Conservation (phyloP, 495 filamentous ascomycete genomes). For the Penicillium simplicissimum region DNA sequence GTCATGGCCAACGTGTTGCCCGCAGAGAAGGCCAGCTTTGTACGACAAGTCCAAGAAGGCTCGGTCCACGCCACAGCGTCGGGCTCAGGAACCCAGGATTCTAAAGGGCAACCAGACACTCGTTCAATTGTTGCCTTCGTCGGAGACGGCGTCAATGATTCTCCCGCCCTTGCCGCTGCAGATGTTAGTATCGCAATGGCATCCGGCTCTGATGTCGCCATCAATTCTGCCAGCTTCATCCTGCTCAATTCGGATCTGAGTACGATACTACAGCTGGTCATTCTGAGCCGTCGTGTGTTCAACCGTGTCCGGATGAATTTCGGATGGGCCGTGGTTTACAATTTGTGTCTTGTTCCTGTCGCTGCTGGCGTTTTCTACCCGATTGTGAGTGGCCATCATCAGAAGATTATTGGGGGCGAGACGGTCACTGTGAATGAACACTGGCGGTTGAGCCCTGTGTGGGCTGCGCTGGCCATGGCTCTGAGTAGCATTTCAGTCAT, state of each 20-base stretch:
- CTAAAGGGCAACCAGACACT: slow-evolving; percentile 12
- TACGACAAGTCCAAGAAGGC: slow-evolving; percentile 69
- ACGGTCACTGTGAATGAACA: slow-evolving; percentile 35
- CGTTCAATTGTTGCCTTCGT: slow-evolving; percentile 60
- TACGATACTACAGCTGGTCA: slow-evolving; percentile 69
- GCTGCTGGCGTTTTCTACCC: slow-evolving; percentile 83
- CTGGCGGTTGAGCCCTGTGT: slow-evolving; percentile 71
- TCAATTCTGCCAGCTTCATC: slow-evolving; percentile 80
- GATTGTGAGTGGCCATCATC: slow-evolving; percentile 51
- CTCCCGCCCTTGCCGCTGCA: slow-evolving; percentile 75
- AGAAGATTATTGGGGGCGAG: slow-evolving; percentile 34
- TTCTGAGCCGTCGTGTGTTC: slow-evolving; percentile 72
- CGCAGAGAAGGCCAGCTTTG: slow-evolving; percentile 81
- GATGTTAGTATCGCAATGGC: slow-evolving; percentile 85
- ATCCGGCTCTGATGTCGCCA: slow-evolving; percentile 81
- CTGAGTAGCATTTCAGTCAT: slow-evolving; percentile 81
- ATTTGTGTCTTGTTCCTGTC: slow-evolving; percentile 74
- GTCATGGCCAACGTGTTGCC: slow-evolving; percentile 89
- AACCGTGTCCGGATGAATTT: slow-evolving; percentile 83
- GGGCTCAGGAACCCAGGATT: not conserved
- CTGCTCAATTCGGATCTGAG: slow-evolving; percentile 73
- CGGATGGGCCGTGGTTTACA: slow-evolving; percentile 86
- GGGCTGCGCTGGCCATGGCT: slow-evolving; percentile 87
- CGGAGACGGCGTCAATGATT: slow-evolving; percentile 89
- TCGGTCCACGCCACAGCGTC: slow-evolving; percentile 9